Evolutionary conservation across 306 rosid genomes (phyloP).

Genomic region (Prunus salicina): DNA sequence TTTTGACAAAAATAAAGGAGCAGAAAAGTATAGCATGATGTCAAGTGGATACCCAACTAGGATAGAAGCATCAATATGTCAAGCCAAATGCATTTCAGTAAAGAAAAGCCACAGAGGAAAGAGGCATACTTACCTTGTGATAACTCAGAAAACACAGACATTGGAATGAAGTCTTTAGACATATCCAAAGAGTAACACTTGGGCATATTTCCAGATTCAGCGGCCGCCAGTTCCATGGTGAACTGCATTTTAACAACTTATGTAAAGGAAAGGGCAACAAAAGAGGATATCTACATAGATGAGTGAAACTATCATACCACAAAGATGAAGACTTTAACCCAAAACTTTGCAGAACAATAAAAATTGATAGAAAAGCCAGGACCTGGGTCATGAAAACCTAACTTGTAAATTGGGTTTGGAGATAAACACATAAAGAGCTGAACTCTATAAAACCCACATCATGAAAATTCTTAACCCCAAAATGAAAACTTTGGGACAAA

Average conservation of each 20-base stretch:
- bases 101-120: background rate
- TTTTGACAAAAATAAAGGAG: background rate
- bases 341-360: background rate
- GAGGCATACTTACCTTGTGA: conserved; percentile 49
- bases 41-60: conserved; percentile 4
- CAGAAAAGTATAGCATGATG: background rate
- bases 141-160: conserved; percentile 81
- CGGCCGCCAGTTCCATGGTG: conserved; percentile 82
- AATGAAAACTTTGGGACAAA: background rate
- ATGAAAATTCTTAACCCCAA: background rate
- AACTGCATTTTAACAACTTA: conserved; percentile 51
- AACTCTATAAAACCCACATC: background rate
- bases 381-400: background rate
- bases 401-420: background rate
- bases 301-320: background rate
- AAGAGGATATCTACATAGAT: background rate
- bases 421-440: background rate
- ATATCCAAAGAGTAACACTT: conserved; percentile 62
- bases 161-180: conserved; percentile 61
- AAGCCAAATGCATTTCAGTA: conserved; percentile 4
- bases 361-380: background rate
- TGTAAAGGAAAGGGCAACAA: conserved; percentile 22
- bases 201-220: conserved; percentile 57
- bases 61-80: background rate
- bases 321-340: background rate